Evolutionary conservation across 192 early-diverging fungal species (phyloP), one percentile per base, ranked within the genome.

Genomic region (Tieghemiomyces parasiticus): DNA sequence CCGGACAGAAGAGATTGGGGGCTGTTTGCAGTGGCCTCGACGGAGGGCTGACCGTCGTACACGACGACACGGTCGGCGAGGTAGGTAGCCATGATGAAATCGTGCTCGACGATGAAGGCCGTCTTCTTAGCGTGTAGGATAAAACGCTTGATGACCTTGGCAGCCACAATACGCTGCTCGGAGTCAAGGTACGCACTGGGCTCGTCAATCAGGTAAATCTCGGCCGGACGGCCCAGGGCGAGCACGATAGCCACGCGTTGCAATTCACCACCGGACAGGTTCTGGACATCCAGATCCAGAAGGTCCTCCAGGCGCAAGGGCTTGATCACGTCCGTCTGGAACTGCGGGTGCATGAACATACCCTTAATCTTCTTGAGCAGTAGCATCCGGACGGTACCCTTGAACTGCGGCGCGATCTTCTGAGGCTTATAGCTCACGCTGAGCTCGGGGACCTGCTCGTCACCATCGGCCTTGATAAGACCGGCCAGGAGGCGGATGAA

Each of bases 81-180:
- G 65, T 97, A 97, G 4, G 93, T 95, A 12, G 91, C 92, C 95
- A 97, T 97, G 68, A 94, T 94, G 68, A 97, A 95, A 77, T 97
- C 94, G 84, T 94, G 93, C 84, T 97, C 93, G 53, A 97, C 93
- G 46, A 97, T 82, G 71, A 97, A 97, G 28, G 93, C 95, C 10
- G 95, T 97, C 78, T 91, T 90, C 73, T 95, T 91, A 63, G 84
- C 79, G 78, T 95, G 89, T 65, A 97, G 71, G 60, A 97, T 95
- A 76, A 91, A 97, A 46, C 84, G 84, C 79, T 97, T 97, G 78
- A 97, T 97, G 63, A 95, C 95, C 81, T 95, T 95, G 52, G 91
- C 90, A 29, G 95, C 90, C 67, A 93, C 87, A 75, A 97, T 93
- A 87, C 95, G 90, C 78, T 97, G 95, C 71, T 97, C 95, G 29